Evolutionary conservation across 352 stramenopile genomes (phyloP), one percentile per base, ranked within the genome.

Genomic region (Phytophthora multivora): DNA sequence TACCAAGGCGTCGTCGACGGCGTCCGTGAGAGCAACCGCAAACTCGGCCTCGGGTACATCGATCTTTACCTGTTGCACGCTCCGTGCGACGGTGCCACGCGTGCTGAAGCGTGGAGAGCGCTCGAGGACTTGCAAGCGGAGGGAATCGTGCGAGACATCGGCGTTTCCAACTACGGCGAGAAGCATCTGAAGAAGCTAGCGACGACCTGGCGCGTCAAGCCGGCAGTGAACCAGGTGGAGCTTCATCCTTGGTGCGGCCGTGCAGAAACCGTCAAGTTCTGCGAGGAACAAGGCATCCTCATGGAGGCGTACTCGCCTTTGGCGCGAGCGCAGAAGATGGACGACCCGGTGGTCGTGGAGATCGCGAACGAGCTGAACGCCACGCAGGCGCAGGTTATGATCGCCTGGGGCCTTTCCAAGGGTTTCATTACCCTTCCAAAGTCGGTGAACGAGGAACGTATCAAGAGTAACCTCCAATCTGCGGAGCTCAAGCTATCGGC

Each of bases 151-250:
- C 67, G 75, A 21, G 83, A 93, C 56, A 93, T 96, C 52, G 92
- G 90, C 35, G 89, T 98, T n/a, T 96, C 79, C 43, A 98, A 97
- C 61, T 97, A 95, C 73, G 73, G 81, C 8, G 58, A 85, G 26
- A 47, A 55, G 36, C 49, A 57, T 26, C 25, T 57, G 25, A 15
- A 36, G 3, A 36, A 57, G 36, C 5, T 57, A n/a, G 35, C 49
- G 1, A 47, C 48, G 36, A 57, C 36, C n/a, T 57, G 36, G 35
- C 35, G 49, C 2, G 49, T 56, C 35, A 39, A 56, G 15, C 49
- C 49, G 35, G 49, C 33, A 11, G 49, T 56, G 49, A 56, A 56
- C 21, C 49, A 56, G 35, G 35, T 47, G 33, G 49, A 56, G 35
- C 35, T 56, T n/a, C 49, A 56, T n/a, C 49, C 49, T 23, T 56